These are phyloP conservation scores for Aaosphaeria pasadenensis DNA, from an alignment of 2,329 filamentous ascomycete genomes.

Conservation along the genomic window DNA sequence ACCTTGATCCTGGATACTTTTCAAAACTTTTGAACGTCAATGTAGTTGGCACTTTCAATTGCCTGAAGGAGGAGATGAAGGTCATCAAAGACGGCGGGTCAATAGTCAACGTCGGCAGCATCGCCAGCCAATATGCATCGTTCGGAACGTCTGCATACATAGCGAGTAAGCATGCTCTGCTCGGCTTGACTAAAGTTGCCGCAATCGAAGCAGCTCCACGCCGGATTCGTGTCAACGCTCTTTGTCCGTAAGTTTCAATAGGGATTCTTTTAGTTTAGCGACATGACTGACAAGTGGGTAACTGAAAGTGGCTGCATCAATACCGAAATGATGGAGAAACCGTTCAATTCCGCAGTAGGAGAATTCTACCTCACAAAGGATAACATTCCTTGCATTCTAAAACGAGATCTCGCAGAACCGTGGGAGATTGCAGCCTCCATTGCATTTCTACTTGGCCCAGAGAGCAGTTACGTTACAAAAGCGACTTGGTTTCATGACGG, in stretches of 20 bases:
- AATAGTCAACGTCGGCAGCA: conserved; percentile 12
- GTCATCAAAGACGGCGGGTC: conserved; percentile 14
- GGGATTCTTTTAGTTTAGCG: neutral
- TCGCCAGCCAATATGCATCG: conserved; percentile 10
- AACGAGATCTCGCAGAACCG: conserved; percentile 5
- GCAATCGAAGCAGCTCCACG: conserved; percentile 47
- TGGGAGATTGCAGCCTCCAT: conserved; percentile 7
- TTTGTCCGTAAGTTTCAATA: conserved; percentile 38
- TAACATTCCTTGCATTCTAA: conserved; percentile 7
- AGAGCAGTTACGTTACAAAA: conserved; percentile 6
- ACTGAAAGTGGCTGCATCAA: conserved; percentile 1
- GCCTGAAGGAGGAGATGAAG: conserved; percentile 11
- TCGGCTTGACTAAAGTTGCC: conserved; percentile 45
- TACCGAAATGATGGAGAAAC: conserved; percentile 9
- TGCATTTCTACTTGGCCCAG: conserved; percentile 6
- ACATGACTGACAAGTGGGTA: no score
- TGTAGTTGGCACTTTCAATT: conserved; percentile 8
- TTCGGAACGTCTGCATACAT: conserved; percentile 33
- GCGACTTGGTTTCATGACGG: conserved; percentile 3
- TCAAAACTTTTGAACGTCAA: conserved; percentile 8
- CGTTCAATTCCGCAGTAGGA: conserved; percentile 7
- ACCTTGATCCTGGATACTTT: conserved; percentile 8
- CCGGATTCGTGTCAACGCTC: conserved; percentile 48
- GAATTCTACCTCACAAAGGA: conserved; percentile 5
- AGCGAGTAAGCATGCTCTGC: conserved; percentile 48